Percentiles rank a stretch among this genome's conserved stretches.
Evolutionary conservation across 306 rosid species (phyloP).

Genomic region (Urtica urens): DNA sequence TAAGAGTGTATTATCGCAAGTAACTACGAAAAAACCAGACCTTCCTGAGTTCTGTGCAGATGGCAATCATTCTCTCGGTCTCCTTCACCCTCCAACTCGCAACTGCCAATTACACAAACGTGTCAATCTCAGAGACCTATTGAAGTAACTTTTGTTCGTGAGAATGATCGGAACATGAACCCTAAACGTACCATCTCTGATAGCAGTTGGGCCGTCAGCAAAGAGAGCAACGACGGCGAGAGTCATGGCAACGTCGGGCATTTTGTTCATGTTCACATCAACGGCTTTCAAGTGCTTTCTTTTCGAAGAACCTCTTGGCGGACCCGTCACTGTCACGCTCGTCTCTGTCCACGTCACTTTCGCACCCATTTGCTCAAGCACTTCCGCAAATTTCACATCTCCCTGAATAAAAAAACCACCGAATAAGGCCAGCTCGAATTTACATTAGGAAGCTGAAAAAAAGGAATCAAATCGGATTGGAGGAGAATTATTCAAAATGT

Average conservation of each 20-base stretch:
- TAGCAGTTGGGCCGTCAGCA: constrained; percentile 75
- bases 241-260: constrained; percentile 99
- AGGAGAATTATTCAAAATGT: neutral
- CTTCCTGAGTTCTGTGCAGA: constrained; percentile 98
- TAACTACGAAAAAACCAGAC: constrained; percentile 32
- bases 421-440: too few species aligned
- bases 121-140: constrained; percentile 17
- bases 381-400: constrained; percentile 92
- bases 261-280: constrained; percentile 98
- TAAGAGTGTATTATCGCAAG: neutral
- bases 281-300: constrained; percentile 55
- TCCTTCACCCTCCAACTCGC: constrained; percentile 99
- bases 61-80: constrained; percentile 96
- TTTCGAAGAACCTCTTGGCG: constrained; percentile 48
- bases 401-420: constrained; percentile 47
- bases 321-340: constrained; percentile 83
- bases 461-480: too few species aligned
- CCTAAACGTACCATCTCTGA: constrained; percentile 73
- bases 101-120: constrained; percentile 37
- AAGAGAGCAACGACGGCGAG: constrained; percentile 96
- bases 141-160: too few species aligned
- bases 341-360: constrained; percentile 91
- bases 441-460: too few species aligned
- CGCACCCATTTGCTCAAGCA: constrained; percentile 97
- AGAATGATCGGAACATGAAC: neutral